phyloP scores from a whole-genome alignment of 139 green algal species.

The Tetradesmus lagerheimii region DNA sequence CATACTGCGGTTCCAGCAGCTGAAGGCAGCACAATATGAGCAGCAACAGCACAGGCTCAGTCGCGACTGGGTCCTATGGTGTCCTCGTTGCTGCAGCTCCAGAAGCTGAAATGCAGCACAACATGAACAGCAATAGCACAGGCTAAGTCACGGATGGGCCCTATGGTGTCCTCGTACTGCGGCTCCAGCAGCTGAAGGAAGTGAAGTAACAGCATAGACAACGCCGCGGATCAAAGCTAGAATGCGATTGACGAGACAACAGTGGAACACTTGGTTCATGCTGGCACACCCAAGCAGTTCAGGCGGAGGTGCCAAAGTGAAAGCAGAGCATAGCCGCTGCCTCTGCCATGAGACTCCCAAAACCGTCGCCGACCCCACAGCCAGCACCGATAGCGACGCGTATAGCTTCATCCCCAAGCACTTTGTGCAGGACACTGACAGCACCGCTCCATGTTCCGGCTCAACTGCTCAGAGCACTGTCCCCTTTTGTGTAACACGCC shows the following conservation, averaged over 20 bases:
- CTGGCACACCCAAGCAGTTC: neutral
- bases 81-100: neutral
- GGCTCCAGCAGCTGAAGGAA: constrained; percentile 5
- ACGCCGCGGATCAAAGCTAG: no score
- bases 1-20: constrained; percentile 1
- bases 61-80: neutral
- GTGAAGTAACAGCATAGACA: no score
- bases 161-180: constrained; percentile 20
- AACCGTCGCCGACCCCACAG: no score
- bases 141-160: neutral
- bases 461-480: neutral
- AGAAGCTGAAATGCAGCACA: neutral
- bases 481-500: neutral
- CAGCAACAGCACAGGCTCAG: no score
- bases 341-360: no score
- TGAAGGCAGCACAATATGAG: neutral
- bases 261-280: neutral
- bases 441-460: neutral
- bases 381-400: neutral
- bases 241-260: no score
- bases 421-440: no score
- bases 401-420: neutral
- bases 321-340: neutral
- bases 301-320: neutral
- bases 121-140: neutral